Evolutionary conservation across 2,329 filamentous ascomycete genomes (phyloP), one percentile per base, ranked within the genome.

Genomic region (Aspergillus novoparasiticus): DNA sequence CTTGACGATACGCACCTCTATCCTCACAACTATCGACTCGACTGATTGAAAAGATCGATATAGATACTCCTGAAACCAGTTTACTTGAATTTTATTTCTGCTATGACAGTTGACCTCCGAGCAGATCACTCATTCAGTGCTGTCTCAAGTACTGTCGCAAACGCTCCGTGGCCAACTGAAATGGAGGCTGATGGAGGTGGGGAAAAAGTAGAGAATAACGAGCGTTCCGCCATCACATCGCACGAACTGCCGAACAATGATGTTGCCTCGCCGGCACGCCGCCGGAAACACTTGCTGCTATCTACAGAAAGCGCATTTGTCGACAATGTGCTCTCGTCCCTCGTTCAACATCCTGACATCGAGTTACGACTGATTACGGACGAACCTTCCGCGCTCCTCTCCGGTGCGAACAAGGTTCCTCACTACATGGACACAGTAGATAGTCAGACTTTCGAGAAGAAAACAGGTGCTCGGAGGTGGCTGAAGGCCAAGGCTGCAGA

Each of bases 401-500:
- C 76, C 19, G 75, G 75, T 19, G 72, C 73, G 36, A 78, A 73
- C 57, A 79, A 78, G 58, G 73, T 79, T 21, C 73, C 74, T 0
- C 78, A 77, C 61, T 80, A 80, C 56, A 76, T 75, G 71, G 78
- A 80, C 60, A 75, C 75, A 21, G 76, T 79, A 59, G 76, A 78
- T 64, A 74, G 73, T 34, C 73, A 74, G 56, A 76, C 76, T 2
- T 76, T 77, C 16, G 76, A 78, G 60, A 79, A 77, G 59, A 76
- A 78, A 56, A 75, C 72, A 0, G 74, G 74, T 9, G 72, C 75
- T 14, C 73, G 78, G 54, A 76, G 73, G 70, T 79, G 78, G 78
- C 66, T 80, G 53, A 77, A 77, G 63, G 74, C 74, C n/a, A 80
- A 79, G 63, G 77, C 78, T 43, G 77, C 78, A 6, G 89, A 92